phyloP scores from a whole-genome alignment of 1,139 yeast genomes.

The Sugiyamaella novakii region DNA sequence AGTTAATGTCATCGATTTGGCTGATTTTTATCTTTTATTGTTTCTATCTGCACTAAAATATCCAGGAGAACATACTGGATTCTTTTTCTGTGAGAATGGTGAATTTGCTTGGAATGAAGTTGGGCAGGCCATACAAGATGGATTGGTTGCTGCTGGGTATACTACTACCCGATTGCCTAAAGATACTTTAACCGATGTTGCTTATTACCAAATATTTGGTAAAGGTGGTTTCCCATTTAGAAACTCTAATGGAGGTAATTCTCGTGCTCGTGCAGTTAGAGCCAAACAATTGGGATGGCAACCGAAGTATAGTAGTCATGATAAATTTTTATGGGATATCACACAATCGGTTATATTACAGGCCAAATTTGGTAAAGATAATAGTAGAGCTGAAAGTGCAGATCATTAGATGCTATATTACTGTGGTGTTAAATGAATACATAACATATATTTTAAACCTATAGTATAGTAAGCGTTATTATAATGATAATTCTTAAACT shows the following conservation, averaged over 20 bases:
- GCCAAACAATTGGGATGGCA: slow-evolving; percentile 31
- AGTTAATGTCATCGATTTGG: slow-evolving; percentile 46
- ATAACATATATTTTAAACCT: too few species aligned
- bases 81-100: slow-evolving; percentile 45
- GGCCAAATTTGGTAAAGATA: slow-evolving; percentile 12
- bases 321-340: slow-evolving; percentile 22
- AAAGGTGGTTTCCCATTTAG: slow-evolving; percentile 17
- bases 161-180: slow-evolving; percentile 20
- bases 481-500: too few species aligned
- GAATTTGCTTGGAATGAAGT: slow-evolving; percentile 45
- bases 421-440: not conserved
- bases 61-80: slow-evolving; percentile 43
- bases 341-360: slow-evolving; percentile 15
- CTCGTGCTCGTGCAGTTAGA: slow-evolving; percentile 29
- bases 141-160: slow-evolving; percentile 27
- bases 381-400: slow-evolving; percentile 3
- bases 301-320: slow-evolving; percentile 26
- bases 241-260: slow-evolving; percentile 25
- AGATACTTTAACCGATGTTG: slow-evolving; percentile 19
- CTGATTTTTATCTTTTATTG: slow-evolving; percentile 41
- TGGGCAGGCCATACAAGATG: slow-evolving; percentile 35
- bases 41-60: slow-evolving; percentile 37
- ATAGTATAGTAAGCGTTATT: too few species aligned
- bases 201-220: slow-evolving; percentile 20
- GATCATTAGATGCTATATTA: not conserved